Conservation (phyloP, 257 asterid genomes). For the Solanum piurae region DNA sequence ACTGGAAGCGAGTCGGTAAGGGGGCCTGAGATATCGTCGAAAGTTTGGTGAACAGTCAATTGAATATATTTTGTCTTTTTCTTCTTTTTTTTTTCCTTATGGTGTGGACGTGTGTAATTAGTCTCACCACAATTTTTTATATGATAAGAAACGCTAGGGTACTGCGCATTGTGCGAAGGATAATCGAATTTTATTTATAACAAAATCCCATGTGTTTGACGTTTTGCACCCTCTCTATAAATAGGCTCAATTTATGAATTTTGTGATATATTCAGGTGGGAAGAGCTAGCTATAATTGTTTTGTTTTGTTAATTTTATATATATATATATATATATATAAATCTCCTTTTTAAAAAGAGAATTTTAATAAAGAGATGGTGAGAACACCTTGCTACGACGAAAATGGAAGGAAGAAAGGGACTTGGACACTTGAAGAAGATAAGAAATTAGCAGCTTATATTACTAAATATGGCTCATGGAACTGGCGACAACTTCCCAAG, state of each 20-base stretch:
- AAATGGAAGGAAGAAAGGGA: background rate
- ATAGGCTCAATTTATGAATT: background rate
- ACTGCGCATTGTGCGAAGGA: no score
- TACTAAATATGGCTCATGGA: slow-evolving; percentile 7
- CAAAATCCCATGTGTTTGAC: background rate
- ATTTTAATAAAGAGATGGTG: background rate
- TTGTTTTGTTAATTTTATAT: no score
- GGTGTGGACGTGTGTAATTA: no score
- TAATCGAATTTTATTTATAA: background rate
- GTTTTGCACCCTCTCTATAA: background rate
- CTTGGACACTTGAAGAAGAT: slow-evolving; percentile 8
- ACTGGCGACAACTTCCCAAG: slow-evolving; percentile 8
- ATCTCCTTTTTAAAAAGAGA: background rate
- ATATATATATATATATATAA: no score
- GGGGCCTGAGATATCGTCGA: no score
- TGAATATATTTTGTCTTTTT: no score
- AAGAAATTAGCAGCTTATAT: slow-evolving; percentile 4
- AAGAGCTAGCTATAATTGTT: background rate
- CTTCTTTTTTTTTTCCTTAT: no score
- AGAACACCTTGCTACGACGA: background rate
- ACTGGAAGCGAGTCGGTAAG: no score
- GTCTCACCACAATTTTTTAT: background rate
- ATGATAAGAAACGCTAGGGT: background rate
- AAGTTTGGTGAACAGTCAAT: background rate
- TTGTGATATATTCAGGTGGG: background rate